phyloP scores from a whole-genome alignment of 139 green algal genomes.

The Haematococcus lacustris region DNA sequence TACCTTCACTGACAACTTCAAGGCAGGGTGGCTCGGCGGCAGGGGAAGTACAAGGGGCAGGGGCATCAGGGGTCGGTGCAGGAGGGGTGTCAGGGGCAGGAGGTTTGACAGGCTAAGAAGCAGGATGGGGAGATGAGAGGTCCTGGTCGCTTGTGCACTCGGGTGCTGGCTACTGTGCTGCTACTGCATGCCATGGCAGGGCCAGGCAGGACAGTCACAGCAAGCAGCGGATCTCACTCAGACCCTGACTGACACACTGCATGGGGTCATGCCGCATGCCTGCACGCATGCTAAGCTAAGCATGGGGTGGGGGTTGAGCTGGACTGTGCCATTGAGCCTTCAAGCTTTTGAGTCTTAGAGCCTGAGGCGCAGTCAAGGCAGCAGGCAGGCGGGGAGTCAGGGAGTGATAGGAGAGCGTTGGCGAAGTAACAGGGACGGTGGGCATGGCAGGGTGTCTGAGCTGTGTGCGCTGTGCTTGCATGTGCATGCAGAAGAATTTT shows the following conservation, averaged over 20 bases:
- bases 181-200: not conserved
- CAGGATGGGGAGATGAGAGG: no score
- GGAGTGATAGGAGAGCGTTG: not conserved
- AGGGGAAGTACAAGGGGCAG: no score
- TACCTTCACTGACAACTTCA: constrained; percentile 85
- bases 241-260: no score
- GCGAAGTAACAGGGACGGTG: not conserved
- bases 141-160: no score
- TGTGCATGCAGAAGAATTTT: constrained; percentile 78
- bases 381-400: not conserved
- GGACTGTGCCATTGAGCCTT: not conserved
- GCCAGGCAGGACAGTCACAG: not conserved
- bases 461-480: not conserved
- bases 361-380: not conserved
- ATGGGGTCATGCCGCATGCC: no score
- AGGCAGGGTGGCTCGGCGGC: constrained; percentile 38
- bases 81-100: no score
- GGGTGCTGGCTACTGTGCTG: not conserved
- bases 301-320: not conserved
- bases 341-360: not conserved
- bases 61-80: no score
- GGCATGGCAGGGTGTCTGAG: not conserved
- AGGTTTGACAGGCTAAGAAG: no score
- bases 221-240: no score
- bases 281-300: not conserved